Percentiles rank a stretch among this genome's conserved stretches.
Conservation (phyloP, 352 stramenopile species). For the Pythium biforme region DNA sequence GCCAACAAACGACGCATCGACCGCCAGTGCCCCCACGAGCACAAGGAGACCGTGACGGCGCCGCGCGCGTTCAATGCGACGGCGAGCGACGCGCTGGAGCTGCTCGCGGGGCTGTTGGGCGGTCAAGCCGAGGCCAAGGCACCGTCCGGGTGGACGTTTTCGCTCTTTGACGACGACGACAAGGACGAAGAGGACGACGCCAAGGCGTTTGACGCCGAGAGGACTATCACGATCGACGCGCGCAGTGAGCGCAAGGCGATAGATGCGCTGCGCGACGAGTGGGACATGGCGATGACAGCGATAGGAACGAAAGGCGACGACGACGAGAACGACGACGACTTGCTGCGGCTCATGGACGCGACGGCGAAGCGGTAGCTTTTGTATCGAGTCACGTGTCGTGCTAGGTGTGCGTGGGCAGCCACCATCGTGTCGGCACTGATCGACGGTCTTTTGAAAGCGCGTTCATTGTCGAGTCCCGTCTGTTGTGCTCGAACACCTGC, state of each 20-base stretch:
- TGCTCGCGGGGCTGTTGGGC: conserved; percentile 81
- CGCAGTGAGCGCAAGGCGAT: conserved; percentile 59
- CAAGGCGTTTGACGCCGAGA: conserved; percentile 30
- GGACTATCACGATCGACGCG: conserved; percentile 75
- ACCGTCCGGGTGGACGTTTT: conserved; percentile 43
- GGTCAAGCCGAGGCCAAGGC: conserved; percentile 48
- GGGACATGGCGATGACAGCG: conserved; percentile 33
- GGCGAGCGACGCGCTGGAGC: conserved; percentile 67
- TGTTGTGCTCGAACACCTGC: too few species aligned
- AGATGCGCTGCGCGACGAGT: conserved; percentile 45
- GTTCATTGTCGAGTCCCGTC: too few species aligned
- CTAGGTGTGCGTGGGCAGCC: too few species aligned
- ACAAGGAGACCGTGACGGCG: conserved; percentile 44
- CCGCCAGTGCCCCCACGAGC: conserved; percentile 1
- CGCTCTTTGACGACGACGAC: conserved; percentile 25
- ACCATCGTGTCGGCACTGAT: too few species aligned
- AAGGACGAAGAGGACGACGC: conserved; percentile 21
- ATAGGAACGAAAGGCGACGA: conserved; percentile 8
- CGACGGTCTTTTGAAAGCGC: too few species aligned
- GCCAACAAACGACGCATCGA: neutral
- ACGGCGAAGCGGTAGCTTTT: too few species aligned
- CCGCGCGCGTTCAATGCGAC: conserved; percentile 68
- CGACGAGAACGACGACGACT: conserved; percentile 51
- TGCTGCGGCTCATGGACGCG: conserved; percentile 88
- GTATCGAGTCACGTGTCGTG: too few species aligned